Base-by-base conservation (phyloP, 1,139 yeast species). In the Hemisphaericaspora xylofermentans region DNA sequence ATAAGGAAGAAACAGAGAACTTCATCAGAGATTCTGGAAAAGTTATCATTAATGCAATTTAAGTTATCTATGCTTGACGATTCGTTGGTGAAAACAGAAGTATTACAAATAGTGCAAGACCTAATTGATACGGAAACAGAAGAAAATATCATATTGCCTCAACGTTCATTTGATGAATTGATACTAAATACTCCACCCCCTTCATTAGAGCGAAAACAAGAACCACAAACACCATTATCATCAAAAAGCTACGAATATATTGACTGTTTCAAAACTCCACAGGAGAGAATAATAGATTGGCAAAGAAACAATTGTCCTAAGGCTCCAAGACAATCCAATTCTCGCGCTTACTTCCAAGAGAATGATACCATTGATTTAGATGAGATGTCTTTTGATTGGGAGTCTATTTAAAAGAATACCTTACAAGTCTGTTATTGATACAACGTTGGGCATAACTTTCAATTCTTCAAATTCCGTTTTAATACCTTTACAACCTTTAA, bases 251-350 rank as follows among this genome's bases (percentile, higher is more conserved):
- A 28, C 2, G 29, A 34, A 8, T 25, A 16, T 24, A 21, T 15
- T 31, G 8, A 38, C 33, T 38, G 43, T 14, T 36, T 19, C 13
- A 35, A 44, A 27, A 45, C 48, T 13, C 48, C 48, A 16, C 38
- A 28, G 19, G 43, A 43, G 5, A 38, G 36, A 33, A 41, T 43
- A 12, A 40, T 32, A 18, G 39, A 39, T 38, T 34, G 36, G 25
- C 44, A 40, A 27, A 13, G 17, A 22, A 24, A 16, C n/a, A n/a
- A n/a, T 21, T 17, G 18, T n/a, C 43, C 42, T 16, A 28, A 14
- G 24, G 36, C 43, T 13, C 43, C 42, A 7, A 38, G 34, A 27
- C 43, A 37, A 26, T 31, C 28, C 12, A 25, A 25, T 15, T n/a
- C 18, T 12, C 32, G 21, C 22, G 19, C 17, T 7, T 25, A 29